Conservation (phyloP, 495 filamentous ascomycete genomes). For the Darksidea phi region DNA sequence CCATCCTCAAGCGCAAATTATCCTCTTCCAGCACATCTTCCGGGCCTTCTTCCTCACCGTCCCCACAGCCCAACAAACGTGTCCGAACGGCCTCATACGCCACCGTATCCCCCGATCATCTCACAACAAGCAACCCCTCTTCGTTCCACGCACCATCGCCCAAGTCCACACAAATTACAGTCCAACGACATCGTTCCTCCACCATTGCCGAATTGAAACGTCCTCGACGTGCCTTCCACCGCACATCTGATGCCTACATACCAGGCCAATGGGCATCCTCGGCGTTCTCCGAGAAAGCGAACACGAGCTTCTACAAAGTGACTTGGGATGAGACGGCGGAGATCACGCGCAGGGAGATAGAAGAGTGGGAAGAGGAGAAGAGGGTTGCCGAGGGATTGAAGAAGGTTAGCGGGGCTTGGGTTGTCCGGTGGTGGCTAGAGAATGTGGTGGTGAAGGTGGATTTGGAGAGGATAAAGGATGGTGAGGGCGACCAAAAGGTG, state of each 20-base stretch:
- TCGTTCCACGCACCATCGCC: no score
- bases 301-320: conserved; percentile 7
- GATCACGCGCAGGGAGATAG: background rate
- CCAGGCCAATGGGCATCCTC: conserved; percentile 5
- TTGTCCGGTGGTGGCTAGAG: conserved; percentile 3
- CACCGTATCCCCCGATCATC: no score
- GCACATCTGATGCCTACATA: background rate
- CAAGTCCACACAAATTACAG: background rate
- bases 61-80: no score
- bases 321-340: conserved; percentile 3
- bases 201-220: conserved; percentile 1
- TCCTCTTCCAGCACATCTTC: no score
- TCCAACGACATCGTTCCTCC: background rate
- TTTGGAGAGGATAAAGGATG: background rate
- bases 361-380: conserved; percentile 1
- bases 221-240: background rate
- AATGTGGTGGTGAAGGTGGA: background rate
- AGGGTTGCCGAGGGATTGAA: background rate
- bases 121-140: no score
- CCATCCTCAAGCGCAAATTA: no score
- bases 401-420: background rate
- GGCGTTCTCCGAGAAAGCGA: background rate
- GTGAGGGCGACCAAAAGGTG: background rate
- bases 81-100: no score
- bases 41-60: no score